Conservation (phyloP, 176 grass and related monocot species). For the Aegilops umbellulata region DNA sequence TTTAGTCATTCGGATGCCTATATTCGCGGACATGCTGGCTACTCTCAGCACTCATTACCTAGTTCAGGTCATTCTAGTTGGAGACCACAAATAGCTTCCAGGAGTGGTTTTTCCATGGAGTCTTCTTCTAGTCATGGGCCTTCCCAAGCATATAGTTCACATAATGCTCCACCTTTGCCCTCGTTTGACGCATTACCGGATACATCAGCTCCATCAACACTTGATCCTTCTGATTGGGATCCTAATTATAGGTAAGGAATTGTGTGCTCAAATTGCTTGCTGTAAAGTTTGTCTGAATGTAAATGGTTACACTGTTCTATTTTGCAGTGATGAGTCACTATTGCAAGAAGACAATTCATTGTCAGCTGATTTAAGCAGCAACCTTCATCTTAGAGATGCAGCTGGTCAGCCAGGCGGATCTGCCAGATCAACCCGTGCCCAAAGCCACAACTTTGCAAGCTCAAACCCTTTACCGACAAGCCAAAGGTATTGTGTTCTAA, state of each 20-base stretch:
- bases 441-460: slow-evolving; percentile 46
- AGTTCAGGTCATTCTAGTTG: slow-evolving; percentile 68
- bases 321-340: slow-evolving; percentile 82
- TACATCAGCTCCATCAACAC: slow-evolving; percentile 53
- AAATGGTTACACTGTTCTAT: slow-evolving; percentile 1
- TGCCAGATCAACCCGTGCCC: slow-evolving; percentile 43
- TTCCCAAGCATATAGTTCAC: slow-evolving; percentile 34
- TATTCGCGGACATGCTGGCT: slow-evolving; percentile 38
- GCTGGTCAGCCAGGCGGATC: slow-evolving; percentile 29
- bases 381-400: slow-evolving; percentile 40
- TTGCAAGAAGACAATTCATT: slow-evolving; percentile 83
- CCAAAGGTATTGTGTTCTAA: slow-evolving; percentile 52
- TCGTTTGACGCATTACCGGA: slow-evolving; percentile 40
- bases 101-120: slow-evolving; percentile 43
- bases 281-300: slow-evolving; percentile 16
- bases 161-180: slow-evolving; percentile 25
- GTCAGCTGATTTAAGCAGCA: slow-evolving; percentile 60
- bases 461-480: slow-evolving; percentile 58
- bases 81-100: slow-evolving; percentile 57
- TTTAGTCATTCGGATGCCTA: slow-evolving; percentile 57
- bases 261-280: slow-evolving; percentile 20
- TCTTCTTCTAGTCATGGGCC: slow-evolving; percentile 44
- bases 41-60: slow-evolving; percentile 54
- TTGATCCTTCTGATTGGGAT: slow-evolving; percentile 88
- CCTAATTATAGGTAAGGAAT: slow-evolving; percentile 86